Evolutionary conservation across 352 stramenopile genomes (phyloP).

Genomic region (Globisporangium carolinianum): DNA sequence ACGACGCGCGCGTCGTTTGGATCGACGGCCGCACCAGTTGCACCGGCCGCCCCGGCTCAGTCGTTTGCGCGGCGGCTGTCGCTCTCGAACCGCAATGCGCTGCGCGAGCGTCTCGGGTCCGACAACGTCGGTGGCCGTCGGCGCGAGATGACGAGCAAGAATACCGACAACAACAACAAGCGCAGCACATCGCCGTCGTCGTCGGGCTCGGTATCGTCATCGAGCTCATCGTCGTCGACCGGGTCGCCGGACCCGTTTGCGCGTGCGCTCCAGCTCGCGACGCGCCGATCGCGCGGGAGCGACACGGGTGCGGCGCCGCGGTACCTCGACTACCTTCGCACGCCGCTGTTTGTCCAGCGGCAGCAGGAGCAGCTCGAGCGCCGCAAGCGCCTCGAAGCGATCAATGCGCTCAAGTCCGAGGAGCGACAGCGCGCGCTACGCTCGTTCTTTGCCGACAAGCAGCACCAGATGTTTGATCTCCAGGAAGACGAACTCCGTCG

Average conservation of each 20-base stretch:
- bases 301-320: conserved; percentile 35
- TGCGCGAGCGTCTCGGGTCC: conserved; percentile 6
- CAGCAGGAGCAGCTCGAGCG: conserved; percentile 54
- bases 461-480: conserved; percentile 31
- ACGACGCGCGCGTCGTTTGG: neutral
- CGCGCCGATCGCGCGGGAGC: conserved; percentile 30
- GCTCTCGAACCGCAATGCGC: conserved; percentile 4
- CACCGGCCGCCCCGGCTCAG: no score
- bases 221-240: conserved; percentile 10
- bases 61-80: conserved; percentile 3
- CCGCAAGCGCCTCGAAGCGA: conserved; percentile 56
- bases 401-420: conserved; percentile 49
- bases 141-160: conserved; percentile 1
- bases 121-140: conserved; percentile 9
- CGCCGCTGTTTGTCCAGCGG: conserved; percentile 32
- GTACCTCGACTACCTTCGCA: conserved; percentile 61
- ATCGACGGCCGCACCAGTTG: neutral
- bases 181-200: conserved; percentile 19
- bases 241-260: conserved; percentile 24
- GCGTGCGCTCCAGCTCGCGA: conserved; percentile 10
- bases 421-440: conserved; percentile 48
- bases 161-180: conserved; percentile 2
- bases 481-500: conserved; percentile 43
- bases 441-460: conserved; percentile 33
- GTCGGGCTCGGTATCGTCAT: conserved; percentile 15